phyloP scores from a whole-genome alignment of 345 rosid genomes.

The Lenwebbia sp. region DNA sequence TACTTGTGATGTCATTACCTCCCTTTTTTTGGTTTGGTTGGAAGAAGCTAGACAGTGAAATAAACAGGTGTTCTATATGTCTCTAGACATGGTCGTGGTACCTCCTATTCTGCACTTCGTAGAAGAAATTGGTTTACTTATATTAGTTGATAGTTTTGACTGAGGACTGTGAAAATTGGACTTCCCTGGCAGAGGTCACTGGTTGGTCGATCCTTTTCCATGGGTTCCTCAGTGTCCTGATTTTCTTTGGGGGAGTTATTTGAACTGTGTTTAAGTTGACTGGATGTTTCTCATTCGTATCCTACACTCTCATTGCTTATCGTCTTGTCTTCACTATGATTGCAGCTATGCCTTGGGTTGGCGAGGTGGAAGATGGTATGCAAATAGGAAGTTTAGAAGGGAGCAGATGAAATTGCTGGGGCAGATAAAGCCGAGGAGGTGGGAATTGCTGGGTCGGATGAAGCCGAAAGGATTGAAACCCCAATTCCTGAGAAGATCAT shows the following conservation, averaged over 20 bases:
- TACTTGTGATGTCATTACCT: neutral
- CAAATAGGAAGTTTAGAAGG: constrained; percentile 63
- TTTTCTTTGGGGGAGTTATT: neutral
- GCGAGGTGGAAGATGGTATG: constrained; percentile 93
- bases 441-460: constrained; percentile 57
- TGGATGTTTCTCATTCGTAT: neutral
- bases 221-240: neutral
- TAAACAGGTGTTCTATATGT: neutral
- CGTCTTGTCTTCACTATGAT: neutral
- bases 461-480: constrained; percentile 47
- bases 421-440: constrained; percentile 58
- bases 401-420: constrained; percentile 78
- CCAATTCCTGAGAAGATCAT: constrained; percentile 38
- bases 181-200: neutral
- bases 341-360: constrained; percentile 88
- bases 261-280: neutral
- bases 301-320: neutral
- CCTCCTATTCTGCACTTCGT: neutral
- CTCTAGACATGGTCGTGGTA: neutral
- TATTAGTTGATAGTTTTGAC: neutral
- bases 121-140: neutral
- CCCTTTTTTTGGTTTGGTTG: neutral
- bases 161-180: neutral
- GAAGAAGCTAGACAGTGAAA: neutral
- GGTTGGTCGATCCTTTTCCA: neutral